A percentile compares a stretch with the other conserved stretches of the same genome.
phyloP scores from a whole-genome alignment of 2,329 filamentous ascomycete genomes.

The Dryadomyces quercus-mongolicae region DNA sequence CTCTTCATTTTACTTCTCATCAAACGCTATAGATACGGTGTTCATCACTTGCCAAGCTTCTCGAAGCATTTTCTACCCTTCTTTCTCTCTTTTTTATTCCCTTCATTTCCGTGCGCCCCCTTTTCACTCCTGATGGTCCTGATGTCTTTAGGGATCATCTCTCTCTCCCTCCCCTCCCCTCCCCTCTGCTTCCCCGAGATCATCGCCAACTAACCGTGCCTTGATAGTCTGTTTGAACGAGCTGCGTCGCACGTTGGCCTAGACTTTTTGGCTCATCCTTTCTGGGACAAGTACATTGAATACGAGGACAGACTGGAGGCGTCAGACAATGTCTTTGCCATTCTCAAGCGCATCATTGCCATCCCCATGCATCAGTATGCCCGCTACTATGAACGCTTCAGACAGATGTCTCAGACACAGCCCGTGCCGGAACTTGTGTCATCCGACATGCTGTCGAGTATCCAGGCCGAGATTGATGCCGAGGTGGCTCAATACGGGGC shows the following conservation, averaged over 20 bases:
- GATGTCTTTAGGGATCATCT: neutral
- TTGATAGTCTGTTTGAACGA: constrained; percentile 78
- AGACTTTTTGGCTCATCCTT: constrained; percentile 87
- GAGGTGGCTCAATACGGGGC: constrained; percentile 43
- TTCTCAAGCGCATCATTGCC: constrained; percentile 70
- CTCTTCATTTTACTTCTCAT: neutral
- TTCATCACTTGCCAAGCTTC: neutral
- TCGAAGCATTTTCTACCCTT: neutral
- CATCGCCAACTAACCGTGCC: constrained; percentile 15
- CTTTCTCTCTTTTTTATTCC: neutral
- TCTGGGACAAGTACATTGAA: constrained; percentile 98
- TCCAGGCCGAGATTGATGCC: constrained; percentile 59
- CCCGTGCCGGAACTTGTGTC: constrained; percentile 64
- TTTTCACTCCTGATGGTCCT: neutral
- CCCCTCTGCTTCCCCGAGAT: neutral
- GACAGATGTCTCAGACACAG: constrained; percentile 58
- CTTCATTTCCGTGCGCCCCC: constrained; percentile 11
- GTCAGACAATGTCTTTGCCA: constrained; percentile 71
- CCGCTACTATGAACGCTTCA: constrained; percentile 86
- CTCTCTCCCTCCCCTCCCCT: neutral
- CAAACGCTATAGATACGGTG: neutral
- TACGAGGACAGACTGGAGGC: constrained; percentile 87
- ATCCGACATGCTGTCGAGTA: constrained; percentile 52
- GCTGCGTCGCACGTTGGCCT: constrained; percentile 75
- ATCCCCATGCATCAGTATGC: constrained; percentile 95